Conservation (phyloP, 148 eudicot genomes). For the Camellia japonica region DNA sequence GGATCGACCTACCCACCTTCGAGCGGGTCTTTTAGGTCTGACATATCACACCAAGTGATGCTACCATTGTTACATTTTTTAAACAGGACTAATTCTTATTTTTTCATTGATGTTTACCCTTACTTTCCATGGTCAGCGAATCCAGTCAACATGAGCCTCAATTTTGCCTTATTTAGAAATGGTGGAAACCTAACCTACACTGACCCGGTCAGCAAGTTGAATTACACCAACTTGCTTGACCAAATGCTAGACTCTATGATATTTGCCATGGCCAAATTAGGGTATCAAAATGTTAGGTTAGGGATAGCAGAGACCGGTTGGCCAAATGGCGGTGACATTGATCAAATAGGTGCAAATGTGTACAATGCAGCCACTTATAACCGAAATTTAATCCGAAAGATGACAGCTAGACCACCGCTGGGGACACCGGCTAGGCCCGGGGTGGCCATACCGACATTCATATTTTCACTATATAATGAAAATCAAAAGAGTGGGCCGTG, state of each 20-base stretch:
- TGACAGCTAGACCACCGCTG: conserved; percentile 41
- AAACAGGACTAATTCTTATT: conserved; percentile 40
- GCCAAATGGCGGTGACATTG: conserved; percentile 74
- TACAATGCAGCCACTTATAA: conserved; percentile 81
- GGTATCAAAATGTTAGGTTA: conserved; percentile 44
- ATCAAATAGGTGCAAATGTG: conserved; percentile 62
- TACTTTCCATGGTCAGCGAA: conserved; percentile 69
- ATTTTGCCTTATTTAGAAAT: conserved; percentile 43
- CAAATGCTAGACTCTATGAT: conserved; percentile 75
- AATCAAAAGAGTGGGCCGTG: conserved; percentile 61
- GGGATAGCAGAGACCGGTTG: conserved; percentile 80
- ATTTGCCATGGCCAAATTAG: conserved; percentile 62
- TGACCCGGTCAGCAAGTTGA: conserved; percentile 51
- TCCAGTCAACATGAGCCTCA: conserved; percentile 39
- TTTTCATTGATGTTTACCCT: conserved; percentile 71
- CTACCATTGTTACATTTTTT: conserved; percentile 52
- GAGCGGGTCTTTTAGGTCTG: conserved; percentile 46
- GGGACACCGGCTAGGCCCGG: conserved; percentile 89
- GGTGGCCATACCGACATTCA: conserved; percentile 50
- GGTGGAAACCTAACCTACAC: conserved; percentile 30
- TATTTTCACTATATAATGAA: conserved; percentile 72
- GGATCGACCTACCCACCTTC: conserved; percentile 70
- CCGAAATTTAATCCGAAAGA: conserved; percentile 50
- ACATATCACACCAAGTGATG: conserved; percentile 31
- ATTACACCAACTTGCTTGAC: conserved; percentile 67